Conservation (phyloP, 2,329 filamentous ascomycete genomes). For the Ophiocordyceps camponoti-rufipedis region DNA sequence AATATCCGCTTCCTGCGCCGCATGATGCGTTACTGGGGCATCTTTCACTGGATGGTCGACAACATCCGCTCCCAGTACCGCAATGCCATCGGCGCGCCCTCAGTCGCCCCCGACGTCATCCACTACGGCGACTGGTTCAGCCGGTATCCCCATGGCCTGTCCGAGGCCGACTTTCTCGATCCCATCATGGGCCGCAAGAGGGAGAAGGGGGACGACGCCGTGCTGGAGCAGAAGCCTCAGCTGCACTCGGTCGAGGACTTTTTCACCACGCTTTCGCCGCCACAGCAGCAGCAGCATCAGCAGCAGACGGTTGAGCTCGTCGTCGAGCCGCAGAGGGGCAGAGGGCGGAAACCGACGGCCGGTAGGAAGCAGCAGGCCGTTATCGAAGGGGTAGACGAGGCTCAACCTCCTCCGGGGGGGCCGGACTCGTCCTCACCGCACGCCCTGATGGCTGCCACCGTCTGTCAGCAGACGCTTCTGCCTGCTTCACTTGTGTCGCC, state of each 20-base stretch:
- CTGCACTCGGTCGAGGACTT: slow-evolving; percentile 92
- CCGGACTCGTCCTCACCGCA: slow-evolving; percentile 1
- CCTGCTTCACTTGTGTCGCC: slow-evolving; percentile 4
- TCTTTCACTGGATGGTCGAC: slow-evolving; percentile 94
- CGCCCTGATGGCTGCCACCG: not conserved
- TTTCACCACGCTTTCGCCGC: slow-evolving; percentile 62
- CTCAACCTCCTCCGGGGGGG: slow-evolving; percentile 2
- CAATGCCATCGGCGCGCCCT: slow-evolving; percentile 63
- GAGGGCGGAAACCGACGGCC: slow-evolving; percentile 13
- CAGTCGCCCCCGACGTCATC: slow-evolving; percentile 38
- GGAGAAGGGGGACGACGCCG: slow-evolving; percentile 70
- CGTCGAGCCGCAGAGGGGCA: slow-evolving; percentile 18
- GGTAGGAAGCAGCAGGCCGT: slow-evolving; percentile 21
- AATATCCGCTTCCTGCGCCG: slow-evolving; percentile 83
- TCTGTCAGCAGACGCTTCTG: slow-evolving; percentile 6
- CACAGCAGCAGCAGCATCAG: no score
- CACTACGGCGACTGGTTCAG: slow-evolving; percentile 98
- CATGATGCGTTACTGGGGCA: slow-evolving; percentile 97
- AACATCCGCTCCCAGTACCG: slow-evolving; percentile 81
- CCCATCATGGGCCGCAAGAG: slow-evolving; percentile 48
- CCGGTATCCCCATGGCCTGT: slow-evolving; percentile 81
- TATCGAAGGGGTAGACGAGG: no score
- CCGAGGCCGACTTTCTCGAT: slow-evolving; percentile 67
- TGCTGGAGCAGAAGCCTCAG: slow-evolving; percentile 74
- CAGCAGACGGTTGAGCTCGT: no score